These are phyloP conservation scores for Kickxella alabastrina DNA, from an alignment of 192 early-diverging fungal species.

Conservation along the genomic window DNA sequence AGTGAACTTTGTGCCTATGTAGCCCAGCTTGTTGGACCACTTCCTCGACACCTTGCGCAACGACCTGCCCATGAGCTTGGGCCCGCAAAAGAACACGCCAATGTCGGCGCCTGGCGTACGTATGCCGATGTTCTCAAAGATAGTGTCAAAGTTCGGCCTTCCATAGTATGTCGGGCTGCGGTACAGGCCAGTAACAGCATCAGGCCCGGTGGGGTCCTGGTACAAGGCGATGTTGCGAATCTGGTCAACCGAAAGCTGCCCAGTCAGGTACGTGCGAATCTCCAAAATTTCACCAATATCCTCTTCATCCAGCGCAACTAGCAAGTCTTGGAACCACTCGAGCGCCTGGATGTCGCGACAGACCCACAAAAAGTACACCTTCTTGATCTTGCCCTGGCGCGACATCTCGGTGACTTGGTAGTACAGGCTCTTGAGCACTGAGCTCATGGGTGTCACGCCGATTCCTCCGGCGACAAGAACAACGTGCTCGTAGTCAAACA, in stretches of 20 bases:
- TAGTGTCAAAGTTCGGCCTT: slow-evolving; percentile 68
- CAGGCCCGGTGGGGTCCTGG: slow-evolving; percentile 54
- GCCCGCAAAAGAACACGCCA: slow-evolving; percentile 85
- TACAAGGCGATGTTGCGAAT: slow-evolving; percentile 63
- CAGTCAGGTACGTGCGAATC: slow-evolving; percentile 65
- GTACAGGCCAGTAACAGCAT: slow-evolving; percentile 67
- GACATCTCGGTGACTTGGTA: slow-evolving; percentile 42
- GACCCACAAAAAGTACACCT: slow-evolving; percentile 67
- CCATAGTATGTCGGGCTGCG: slow-evolving; percentile 69
- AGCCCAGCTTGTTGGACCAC: slow-evolving; percentile 44
- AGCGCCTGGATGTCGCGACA: slow-evolving; percentile 61
- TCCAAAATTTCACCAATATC: slow-evolving; percentile 59
- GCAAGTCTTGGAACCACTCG: slow-evolving; percentile 67
- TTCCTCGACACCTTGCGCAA: slow-evolving; percentile 48
- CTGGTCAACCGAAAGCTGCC: slow-evolving; percentile 55
- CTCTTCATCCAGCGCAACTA: slow-evolving; percentile 57
- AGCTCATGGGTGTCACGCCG: slow-evolving; percentile 73
- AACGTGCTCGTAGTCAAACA: slow-evolving; percentile 66
- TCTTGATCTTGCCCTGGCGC: slow-evolving; percentile 27
- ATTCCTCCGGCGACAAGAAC: slow-evolving; percentile 70
- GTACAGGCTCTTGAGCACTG: slow-evolving; percentile 64
- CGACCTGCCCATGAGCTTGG: slow-evolving; percentile 58
- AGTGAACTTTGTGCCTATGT: slow-evolving; percentile 53
- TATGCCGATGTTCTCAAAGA: slow-evolving; percentile 59
- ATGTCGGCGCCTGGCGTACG: slow-evolving; percentile 56